A percentile compares a stretch with the other conserved stretches of the same genome.
phyloP scores from a whole-genome alignment of 768 basidiomycete genomes.

The Tephrocybe sp. region DNA sequence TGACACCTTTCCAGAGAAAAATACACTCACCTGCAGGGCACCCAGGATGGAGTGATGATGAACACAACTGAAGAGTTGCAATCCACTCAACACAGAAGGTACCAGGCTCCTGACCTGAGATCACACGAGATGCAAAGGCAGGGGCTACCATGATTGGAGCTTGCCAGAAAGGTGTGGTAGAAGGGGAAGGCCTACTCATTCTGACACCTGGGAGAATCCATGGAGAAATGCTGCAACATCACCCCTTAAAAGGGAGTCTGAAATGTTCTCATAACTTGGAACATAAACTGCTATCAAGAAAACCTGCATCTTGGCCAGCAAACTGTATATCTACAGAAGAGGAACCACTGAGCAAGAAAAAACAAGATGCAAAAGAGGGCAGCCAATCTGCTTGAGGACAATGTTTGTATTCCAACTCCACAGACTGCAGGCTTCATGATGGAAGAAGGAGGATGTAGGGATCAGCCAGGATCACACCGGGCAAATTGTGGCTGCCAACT shows the following conservation, averaged over 20 bases:
- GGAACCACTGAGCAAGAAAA: too few relatives aligned
- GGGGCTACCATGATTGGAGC: not conserved
- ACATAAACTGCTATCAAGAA: not conserved
- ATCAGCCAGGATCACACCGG: not conserved
- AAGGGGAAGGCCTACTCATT: too few relatives aligned
- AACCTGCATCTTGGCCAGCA: slow-evolving; percentile 10
- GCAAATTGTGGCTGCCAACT: slow-evolving; percentile 13
- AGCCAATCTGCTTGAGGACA: slow-evolving; percentile 25
- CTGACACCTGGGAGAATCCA: too few relatives aligned
- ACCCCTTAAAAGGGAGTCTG: not conserved
- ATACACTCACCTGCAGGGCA: slow-evolving; percentile 24
- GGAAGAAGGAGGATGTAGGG: slow-evolving; percentile 14
- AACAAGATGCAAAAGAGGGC: too few relatives aligned
- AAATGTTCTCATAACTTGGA: not conserved
- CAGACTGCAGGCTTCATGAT: slow-evolving; percentile 8
- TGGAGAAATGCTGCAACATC: not conserved
- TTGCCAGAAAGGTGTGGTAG: too few relatives aligned
- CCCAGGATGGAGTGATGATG: slow-evolving; percentile 22
- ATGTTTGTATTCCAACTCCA: slow-evolving; percentile 25
- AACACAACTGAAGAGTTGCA: slow-evolving; percentile 5
- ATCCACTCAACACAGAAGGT: not conserved
- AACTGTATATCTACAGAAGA: slow-evolving; percentile 22
- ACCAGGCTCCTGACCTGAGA: not conserved
- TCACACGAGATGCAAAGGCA: not conserved
- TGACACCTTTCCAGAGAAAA: slow-evolving; percentile 32